Evolutionary conservation across 2,329 filamentous ascomycete species (phyloP).

Genomic region (Claviceps purpurea): DNA sequence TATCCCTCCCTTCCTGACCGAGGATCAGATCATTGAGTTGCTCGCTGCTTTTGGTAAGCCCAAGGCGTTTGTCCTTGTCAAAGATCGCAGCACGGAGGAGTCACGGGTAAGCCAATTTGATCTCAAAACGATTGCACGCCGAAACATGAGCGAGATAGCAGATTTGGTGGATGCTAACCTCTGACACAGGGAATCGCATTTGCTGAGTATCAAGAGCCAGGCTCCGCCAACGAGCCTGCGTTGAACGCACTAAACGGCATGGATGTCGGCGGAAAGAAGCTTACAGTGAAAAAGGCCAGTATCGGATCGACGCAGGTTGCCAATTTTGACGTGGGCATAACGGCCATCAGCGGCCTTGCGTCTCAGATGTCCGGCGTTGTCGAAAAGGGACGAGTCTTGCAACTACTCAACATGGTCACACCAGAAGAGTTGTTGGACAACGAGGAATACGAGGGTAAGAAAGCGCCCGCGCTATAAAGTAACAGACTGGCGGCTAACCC

Average conservation of each 20-base stretch:
- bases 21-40: constrained; percentile 85
- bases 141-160: constrained; percentile 8
- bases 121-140: background rate
- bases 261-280: constrained; percentile 74
- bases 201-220: constrained; percentile 78
- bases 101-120: constrained; percentile 49
- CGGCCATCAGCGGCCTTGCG: constrained; percentile 94
- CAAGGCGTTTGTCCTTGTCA: constrained; percentile 82
- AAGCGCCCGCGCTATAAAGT: background rate
- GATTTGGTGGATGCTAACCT: constrained; percentile 13
- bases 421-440: constrained; percentile 85
- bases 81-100: constrained; percentile 73
- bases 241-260: constrained; percentile 87
- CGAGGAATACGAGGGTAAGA: constrained; percentile 84
- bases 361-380: constrained; percentile 70
- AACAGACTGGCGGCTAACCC: constrained; percentile 2
- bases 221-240: constrained; percentile 60
- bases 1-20: constrained; percentile 74
- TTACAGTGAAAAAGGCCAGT: constrained; percentile 80
- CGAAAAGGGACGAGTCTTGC: constrained; percentile 72
- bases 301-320: constrained; percentile 88
- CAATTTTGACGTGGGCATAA: constrained; percentile 88
- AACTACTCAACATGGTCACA: constrained; percentile 97
- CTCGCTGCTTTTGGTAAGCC: constrained; percentile 84
- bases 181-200: constrained; percentile 75